Evolutionary conservation across 176 grass and related monocot genomes (phyloP), one percentile per base, ranked within the genome.

Genomic region (Dactylis glomerata): DNA sequence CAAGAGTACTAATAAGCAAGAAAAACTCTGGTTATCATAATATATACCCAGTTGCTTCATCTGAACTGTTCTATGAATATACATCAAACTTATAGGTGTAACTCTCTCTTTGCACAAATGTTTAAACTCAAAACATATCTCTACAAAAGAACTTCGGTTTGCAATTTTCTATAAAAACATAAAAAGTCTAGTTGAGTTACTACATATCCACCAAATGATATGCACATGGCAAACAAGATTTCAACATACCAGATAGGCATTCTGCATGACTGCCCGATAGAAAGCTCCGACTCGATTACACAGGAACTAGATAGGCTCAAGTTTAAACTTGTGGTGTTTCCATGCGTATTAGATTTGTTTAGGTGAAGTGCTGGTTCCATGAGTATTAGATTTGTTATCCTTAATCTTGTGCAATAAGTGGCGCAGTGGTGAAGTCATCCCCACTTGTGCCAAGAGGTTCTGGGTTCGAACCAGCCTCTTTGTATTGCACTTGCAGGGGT

Each of bases 111-210:
- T 81, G 26, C 26, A 75, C 5, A 55, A 19, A 75, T 65, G 11
- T 4, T 44, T 8, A 75, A 87, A 81, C 69, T 56, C 17, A 27
- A 20, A 87, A 42, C 26, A 66, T 26, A 20, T 87, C 1, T 67
- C 19, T 17, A 75, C 5, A 55, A 34, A 64, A 32, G 8, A 72
- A n/a, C n/a, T 38, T 22, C 10, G 26, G 22, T 27, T 76, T 14
- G 6, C 5, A 76, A 41, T 3, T 15, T 22, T 69, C 4, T 59
- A 44, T 14, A 17, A 40, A 17, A 40, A 83, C 22, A 17, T 51
- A 61, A 50, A 40, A 20, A 58, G 5, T 27, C 5, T 3, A 68
- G 41, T 68, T 20, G 44, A 17, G 1, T n/a, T 68, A 42, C 70
- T 82, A 44, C 65, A 59, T 23, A 49, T n/a, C 30, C 36, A 59